Evolutionary conservation across 2,329 filamentous ascomycete genomes (phyloP).

Genomic region (Alternaria tenuissima): DNA sequence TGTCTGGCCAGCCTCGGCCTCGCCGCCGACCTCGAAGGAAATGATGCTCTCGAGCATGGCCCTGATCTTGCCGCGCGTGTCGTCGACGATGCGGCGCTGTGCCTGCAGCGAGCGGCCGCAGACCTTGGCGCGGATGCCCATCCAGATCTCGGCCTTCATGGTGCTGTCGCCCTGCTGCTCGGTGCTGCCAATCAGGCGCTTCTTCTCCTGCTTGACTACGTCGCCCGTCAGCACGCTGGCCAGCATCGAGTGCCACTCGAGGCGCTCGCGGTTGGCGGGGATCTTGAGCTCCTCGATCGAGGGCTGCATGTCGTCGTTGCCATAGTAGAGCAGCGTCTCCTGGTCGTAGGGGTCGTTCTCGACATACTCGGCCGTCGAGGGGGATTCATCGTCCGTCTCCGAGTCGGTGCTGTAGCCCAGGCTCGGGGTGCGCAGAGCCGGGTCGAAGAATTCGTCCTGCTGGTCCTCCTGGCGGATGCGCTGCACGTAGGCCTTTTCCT

Average conservation of each 20-base stretch:
- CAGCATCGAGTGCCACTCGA: conserved; percentile 99
- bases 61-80: conserved; percentile 77
- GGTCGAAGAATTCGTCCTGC: conserved; percentile 73
- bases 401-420: conserved; percentile 76
- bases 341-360: conserved; percentile 88
- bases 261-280: conserved; percentile 83
- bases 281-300: conserved; percentile 90
- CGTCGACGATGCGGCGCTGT: conserved; percentile 87
- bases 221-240: conserved; percentile 95
- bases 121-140: conserved; percentile 82
- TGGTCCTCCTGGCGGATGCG: conserved; percentile 81
- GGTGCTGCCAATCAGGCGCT: conserved; percentile 82
- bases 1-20: conserved; percentile 88
- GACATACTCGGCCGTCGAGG: conserved; percentile 81
- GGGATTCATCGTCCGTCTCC: conserved; percentile 89
- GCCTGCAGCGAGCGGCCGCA: conserved; percentile 85
- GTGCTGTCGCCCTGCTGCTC: conserved; percentile 77
- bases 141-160: conserved; percentile 78
- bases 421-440: conserved; percentile 73
- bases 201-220: conserved; percentile 97
- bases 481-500: conserved; percentile 95
- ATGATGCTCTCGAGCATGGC: conserved; percentile 85
- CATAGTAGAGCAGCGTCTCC: conserved; percentile 91
- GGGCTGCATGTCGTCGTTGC: conserved; percentile 86
- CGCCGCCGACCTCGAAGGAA: conserved; percentile 91